These are phyloP conservation scores for Haematococcus sp. DNA, from an alignment of 139 green algal genomes.

Conservation along the genomic window DNA sequence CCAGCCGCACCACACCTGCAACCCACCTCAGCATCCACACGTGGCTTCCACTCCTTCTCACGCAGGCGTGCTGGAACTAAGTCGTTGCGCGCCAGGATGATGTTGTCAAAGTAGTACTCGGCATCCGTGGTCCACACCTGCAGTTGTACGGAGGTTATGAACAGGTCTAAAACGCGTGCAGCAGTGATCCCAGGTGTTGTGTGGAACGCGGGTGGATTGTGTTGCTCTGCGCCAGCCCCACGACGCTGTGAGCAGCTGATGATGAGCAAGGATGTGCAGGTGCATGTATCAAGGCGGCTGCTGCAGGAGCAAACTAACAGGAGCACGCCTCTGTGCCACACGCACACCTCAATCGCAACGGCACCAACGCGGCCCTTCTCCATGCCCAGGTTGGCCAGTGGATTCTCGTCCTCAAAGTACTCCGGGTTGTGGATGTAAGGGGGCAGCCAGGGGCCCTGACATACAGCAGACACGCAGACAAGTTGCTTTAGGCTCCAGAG, in stretches of 20 bases:
- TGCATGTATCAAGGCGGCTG: neutral
- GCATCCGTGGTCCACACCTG: slow-evolving; percentile 17
- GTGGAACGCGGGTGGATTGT: neutral
- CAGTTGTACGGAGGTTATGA: too few relatives aligned
- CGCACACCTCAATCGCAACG: too few relatives aligned
- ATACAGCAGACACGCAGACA: neutral
- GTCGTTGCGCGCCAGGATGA: too few relatives aligned
- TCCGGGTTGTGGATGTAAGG: slow-evolving; percentile 18
- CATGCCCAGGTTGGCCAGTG: neutral
- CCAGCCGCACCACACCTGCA: too few relatives aligned
- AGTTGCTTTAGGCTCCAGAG: neutral
- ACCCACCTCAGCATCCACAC: too few relatives aligned
- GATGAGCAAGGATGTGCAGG: neutral
- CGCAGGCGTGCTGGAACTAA: too few relatives aligned
- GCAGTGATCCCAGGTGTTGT: neutral
- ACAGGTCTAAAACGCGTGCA: too few relatives aligned
- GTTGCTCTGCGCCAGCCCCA: slow-evolving; percentile 5
- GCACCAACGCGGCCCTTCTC: neutral
- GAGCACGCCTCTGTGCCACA: too few relatives aligned
- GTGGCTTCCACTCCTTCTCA: too few relatives aligned
- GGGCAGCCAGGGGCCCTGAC: slow-evolving; percentile 20
- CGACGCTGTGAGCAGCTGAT: neutral
- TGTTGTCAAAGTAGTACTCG: too few relatives aligned
- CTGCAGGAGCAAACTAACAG: neutral
- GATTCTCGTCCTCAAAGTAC: slow-evolving; percentile 8